A percentile compares a stretch with the other conserved stretches of the same genome.
These are phyloP conservation scores for Yamadazyma jaroonii DNA, from an alignment of 1,139 yeast genomes.

Conservation along the genomic window DNA sequence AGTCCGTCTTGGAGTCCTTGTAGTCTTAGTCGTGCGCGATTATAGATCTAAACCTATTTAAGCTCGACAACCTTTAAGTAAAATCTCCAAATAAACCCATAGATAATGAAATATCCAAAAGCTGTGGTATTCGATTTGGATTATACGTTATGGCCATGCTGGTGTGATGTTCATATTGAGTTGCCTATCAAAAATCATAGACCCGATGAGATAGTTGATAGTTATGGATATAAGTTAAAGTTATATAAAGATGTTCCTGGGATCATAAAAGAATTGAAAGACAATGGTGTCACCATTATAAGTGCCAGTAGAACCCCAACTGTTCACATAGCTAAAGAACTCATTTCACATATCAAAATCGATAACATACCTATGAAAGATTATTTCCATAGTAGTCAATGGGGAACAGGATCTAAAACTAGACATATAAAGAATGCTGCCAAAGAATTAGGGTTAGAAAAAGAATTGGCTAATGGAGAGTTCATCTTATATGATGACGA, in stretches of 20 bases:
- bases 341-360: slow-evolving; percentile 49
- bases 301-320: slow-evolving; percentile 70
- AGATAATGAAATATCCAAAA: slow-evolving; percentile 45
- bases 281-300: slow-evolving; percentile 46
- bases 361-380: slow-evolving; percentile 45
- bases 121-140: slow-evolving; percentile 74
- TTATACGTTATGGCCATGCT: slow-evolving; percentile 74
- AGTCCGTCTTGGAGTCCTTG: too few relatives aligned
- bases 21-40: too few relatives aligned
- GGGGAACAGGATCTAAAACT: slow-evolving; percentile 68
- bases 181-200: slow-evolving; percentile 36
- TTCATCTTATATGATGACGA: slow-evolving; percentile 74
- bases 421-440: slow-evolving; percentile 54
- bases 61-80: too few relatives aligned
- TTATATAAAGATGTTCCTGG: slow-evolving; percentile 62
- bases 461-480: slow-evolving; percentile 46
- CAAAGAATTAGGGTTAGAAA: slow-evolving; percentile 30
- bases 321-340: slow-evolving; percentile 57
- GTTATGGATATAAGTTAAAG: slow-evolving; percentile 45
- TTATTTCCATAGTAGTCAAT: slow-evolving; percentile 54
- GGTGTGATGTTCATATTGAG: slow-evolving; percentile 64
- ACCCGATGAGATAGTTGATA: slow-evolving; percentile 34
- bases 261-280: slow-evolving; percentile 45
- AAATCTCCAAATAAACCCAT: too few relatives aligned
- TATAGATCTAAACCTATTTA: too few relatives aligned